Percentiles rank a stretch among this genome's conserved stretches.
phyloP scores from a whole-genome alignment of 371 early-diverging fungal genomes.

The Saksenaea vasiformis region DNA sequence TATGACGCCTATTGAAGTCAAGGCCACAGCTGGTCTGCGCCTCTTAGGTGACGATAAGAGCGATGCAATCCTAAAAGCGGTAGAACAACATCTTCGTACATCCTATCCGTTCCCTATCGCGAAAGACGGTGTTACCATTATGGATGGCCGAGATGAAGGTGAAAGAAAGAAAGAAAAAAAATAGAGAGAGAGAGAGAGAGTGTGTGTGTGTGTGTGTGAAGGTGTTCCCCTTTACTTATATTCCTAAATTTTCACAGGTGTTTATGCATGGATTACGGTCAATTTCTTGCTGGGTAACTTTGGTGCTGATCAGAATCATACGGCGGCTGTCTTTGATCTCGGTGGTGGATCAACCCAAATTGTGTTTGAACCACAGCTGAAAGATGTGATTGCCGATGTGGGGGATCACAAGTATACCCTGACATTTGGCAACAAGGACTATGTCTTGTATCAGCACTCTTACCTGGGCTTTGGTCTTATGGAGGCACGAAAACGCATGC shows the following conservation, averaged over 20 bases:
- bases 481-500: conserved; percentile 82
- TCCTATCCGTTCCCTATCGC: conserved; percentile 87
- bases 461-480: conserved; percentile 93
- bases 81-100: conserved; percentile 60
- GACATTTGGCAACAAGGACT: conserved; percentile 67
- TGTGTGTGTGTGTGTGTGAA: too few relatives aligned
- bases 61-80: conserved; percentile 74
- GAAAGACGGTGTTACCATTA: conserved; percentile 78
- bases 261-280: conserved; percentile 98
- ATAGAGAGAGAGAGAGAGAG: too few relatives aligned
- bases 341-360: conserved; percentile 98
- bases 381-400: conserved; percentile 48
- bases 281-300: conserved; percentile 82
- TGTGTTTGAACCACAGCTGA: conserved; percentile 86
- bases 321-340: conserved; percentile 93
- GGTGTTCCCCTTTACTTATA: too few relatives aligned
- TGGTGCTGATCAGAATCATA: conserved; percentile 40
- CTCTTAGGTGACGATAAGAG: conserved; percentile 72
- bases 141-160: conserved; percentile 95
- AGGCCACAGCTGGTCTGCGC: conserved; percentile 95
- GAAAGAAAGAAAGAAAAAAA: too few relatives aligned
- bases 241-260: conserved; percentile 60
- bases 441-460: conserved; percentile 91
- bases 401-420: conserved; percentile 73
- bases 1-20: conserved; percentile 90